Evolutionary conservation across 116 monocot species (phyloP).

Genomic region (Dioscorea cayenensis): DNA sequence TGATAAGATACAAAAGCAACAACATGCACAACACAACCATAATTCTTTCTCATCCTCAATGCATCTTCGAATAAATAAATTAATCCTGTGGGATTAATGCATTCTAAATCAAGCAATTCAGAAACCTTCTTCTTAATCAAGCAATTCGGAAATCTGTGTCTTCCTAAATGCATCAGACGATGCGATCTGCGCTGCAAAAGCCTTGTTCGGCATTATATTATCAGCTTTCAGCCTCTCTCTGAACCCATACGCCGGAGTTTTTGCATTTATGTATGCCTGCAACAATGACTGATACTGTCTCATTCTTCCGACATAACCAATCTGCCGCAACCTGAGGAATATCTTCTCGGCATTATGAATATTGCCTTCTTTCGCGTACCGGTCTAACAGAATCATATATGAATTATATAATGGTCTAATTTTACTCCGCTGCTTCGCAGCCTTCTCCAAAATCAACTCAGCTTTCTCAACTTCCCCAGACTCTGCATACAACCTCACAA

Average conservation of each 20-base stretch:
- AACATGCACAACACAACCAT: too few species aligned
- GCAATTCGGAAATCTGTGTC: conserved; percentile 28
- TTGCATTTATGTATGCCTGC: conserved; percentile 65
- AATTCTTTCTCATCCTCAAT: conserved; percentile 17
- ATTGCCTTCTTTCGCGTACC: conserved; percentile 59
- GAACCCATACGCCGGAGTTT: conserved; percentile 83
- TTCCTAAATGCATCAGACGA: conserved; percentile 53
- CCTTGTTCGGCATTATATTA: conserved; percentile 49
- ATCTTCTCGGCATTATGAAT: conserved; percentile 77
- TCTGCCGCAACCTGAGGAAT: conserved; percentile 43
- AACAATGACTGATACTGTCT: conserved; percentile 47
- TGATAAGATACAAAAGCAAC: too few species aligned
- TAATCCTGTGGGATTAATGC: conserved; percentile 53
- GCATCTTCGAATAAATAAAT: conserved; percentile 40
- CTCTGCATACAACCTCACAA: conserved; percentile 55
- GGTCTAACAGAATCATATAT: conserved; percentile 34
- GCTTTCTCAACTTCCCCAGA: conserved; percentile 80
- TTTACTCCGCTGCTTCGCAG: conserved; percentile 20
- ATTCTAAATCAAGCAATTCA: conserved; percentile 22
- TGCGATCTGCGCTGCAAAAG: conserved; percentile 23
- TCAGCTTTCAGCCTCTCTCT: conserved; percentile 86
- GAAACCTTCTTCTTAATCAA: conserved; percentile 60
- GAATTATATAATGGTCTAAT: conserved; percentile 39
- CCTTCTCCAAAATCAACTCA: conserved; percentile 57
- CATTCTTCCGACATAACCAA: conserved; percentile 39